A percentile compares a stretch with the other conserved stretches of the same genome.
Evolutionary conservation across 495 filamentous ascomycete species (phyloP).

Genomic region (Hypoxylon lienhwacheense): DNA sequence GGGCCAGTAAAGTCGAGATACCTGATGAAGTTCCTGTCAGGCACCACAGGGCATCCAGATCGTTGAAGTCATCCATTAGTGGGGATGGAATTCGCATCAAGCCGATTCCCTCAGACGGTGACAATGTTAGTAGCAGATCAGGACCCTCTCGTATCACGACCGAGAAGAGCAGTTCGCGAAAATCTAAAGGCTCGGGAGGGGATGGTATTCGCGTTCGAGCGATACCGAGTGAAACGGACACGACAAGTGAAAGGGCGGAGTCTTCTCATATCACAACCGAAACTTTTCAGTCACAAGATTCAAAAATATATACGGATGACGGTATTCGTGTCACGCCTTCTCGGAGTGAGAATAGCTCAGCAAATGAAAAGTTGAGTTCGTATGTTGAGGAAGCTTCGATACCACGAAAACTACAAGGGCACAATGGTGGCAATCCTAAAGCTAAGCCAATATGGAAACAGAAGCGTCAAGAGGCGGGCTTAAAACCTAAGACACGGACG

Average conservation of each 20-base stretch:
- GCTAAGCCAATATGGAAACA: slow-evolving; percentile 41
- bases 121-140: slow-evolving; percentile 25
- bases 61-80: slow-evolving; percentile 28
- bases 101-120: slow-evolving; percentile 20
- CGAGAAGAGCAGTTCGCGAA: slow-evolving; percentile 10
- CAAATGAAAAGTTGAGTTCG: slow-evolving; percentile 13
- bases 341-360: slow-evolving; percentile 38
- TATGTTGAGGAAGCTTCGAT: neutral
- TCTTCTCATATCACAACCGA: slow-evolving; percentile 14
- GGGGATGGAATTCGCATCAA: slow-evolving; percentile 35
- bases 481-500: slow-evolving; percentile 27
- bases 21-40: slow-evolving; percentile 35
- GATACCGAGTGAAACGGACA: slow-evolving; percentile 27
- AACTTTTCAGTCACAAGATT: slow-evolving; percentile 19
- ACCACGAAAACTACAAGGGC: slow-evolving; percentile 6
- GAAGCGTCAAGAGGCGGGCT: slow-evolving; percentile 28
- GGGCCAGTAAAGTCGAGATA: slow-evolving; percentile 50
- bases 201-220: slow-evolving; percentile 44
- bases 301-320: slow-evolving; percentile 36
- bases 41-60: slow-evolving; percentile 11
- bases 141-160: slow-evolving; percentile 13
- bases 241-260: slow-evolving; percentile 15
- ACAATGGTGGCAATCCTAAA: slow-evolving; percentile 28
- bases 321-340: slow-evolving; percentile 43
- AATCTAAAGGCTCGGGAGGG: slow-evolving; percentile 29